Base-by-base conservation (phyloP, 768 basidiomycete genomes). In the Boletus huronensis region DNA sequence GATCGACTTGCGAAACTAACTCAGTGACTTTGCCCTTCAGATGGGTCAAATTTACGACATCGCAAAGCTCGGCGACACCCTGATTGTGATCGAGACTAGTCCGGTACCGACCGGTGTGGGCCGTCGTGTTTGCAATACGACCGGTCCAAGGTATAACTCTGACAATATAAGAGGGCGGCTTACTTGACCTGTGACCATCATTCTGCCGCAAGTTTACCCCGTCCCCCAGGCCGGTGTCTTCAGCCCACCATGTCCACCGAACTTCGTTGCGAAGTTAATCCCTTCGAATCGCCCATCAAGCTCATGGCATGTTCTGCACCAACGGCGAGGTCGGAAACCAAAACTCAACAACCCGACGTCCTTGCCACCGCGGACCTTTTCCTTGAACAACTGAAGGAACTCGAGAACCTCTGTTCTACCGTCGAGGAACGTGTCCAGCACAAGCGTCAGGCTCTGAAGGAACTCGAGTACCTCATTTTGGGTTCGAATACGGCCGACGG, bases 341-440 rank as follows among this genome's bases (percentile, higher is more conserved):
- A n/a, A 43, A 26, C 54, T 9, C 58, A 42, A 47, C 55, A 61
- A 21, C 43, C 54, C 38, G 54, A 70, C 42, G 36, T 68, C n/a
- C 70, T 70, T 50, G 57, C 57, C 28, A 72, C 68, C 16, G 66
- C 70, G 3, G 69, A 60, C 48, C 67, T 66, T 23, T 56, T 70
- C 25, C 48, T 70, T 42, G 59, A 60, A 31, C 68, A 70, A 5
- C 41, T 70, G 4, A 58, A 58, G 43, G 56, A 57, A 17, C 70
- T 72, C 14, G 66, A 69, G 39, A 54, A 19, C 23, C 58, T 58
- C 46, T 59, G 54, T 32, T 62, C 53, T 5, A 60, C 62, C 17
- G 60, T 62, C 52, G 65, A 62, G 45, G 59, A 62, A n/a, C 60
- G 62, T 9, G 62, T 66, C 17, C 59, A 55, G 28, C 55, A 50